Conservation (phyloP, 805 yeast genomes). For the Jamesozyma gamospora region DNA sequence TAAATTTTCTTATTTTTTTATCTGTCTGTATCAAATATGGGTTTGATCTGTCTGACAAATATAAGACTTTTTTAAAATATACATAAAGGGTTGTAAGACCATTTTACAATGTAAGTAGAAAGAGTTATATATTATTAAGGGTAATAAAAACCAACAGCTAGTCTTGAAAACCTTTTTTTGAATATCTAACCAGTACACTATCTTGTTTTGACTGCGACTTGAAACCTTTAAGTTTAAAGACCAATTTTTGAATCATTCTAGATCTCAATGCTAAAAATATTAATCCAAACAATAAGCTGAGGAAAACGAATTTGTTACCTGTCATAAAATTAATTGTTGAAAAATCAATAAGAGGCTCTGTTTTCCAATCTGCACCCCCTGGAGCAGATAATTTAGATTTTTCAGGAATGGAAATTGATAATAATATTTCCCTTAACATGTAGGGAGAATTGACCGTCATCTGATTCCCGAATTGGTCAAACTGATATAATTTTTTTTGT, state of each 20-base stretch:
- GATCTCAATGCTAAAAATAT: background rate
- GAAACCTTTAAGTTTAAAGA: background rate
- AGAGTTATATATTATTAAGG: no score
- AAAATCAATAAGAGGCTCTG: background rate
- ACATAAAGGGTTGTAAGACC: no score
- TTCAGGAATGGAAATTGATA: conserved; percentile 31
- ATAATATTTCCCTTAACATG: conserved; percentile 31
- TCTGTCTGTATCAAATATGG: no score
- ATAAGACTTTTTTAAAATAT: no score
- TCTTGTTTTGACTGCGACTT: background rate
- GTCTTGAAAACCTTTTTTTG: no score
- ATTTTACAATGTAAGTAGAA: no score
- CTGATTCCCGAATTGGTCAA: conserved; percentile 29
- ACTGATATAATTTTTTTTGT: conserved; percentile 28
- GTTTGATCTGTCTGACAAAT: no score
- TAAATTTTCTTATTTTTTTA: no score
- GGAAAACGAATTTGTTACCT: background rate
- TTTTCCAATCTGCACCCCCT: background rate
- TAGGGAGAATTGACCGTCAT: conserved; percentile 30
- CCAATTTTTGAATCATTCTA: background rate
- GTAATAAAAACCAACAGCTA: no score
- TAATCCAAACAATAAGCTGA: background rate
- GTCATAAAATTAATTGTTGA: background rate
- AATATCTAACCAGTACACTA: no score
- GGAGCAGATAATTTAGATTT: conserved; percentile 2